Evolutionary conservation across 345 rosid species (phyloP).

Genomic region (Acer yangbiense): DNA sequence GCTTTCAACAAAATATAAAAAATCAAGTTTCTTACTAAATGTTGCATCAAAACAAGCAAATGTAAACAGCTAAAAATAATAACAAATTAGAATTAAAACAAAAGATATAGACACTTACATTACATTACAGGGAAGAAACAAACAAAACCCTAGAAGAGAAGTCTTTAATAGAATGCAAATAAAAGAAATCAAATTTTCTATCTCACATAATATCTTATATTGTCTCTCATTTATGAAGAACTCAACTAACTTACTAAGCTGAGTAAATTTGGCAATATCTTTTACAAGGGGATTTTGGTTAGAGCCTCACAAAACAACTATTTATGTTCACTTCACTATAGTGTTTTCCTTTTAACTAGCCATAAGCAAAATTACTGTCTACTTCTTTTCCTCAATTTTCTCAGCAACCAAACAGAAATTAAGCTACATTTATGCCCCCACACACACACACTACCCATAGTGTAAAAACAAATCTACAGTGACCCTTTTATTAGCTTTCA

Average conservation of each 20-base stretch:
- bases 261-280: neutral
- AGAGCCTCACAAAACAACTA: neutral
- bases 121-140: conserved; percentile 24
- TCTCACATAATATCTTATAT: neutral
- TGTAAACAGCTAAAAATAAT: neutral
- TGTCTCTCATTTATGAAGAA: neutral
- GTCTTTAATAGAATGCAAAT: neutral
- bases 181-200: neutral
- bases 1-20: neutral
- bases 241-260: neutral
- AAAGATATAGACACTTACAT: conserved; percentile 15
- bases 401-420: conserved; percentile 9
- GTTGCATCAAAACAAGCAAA: neutral
- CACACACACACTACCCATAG: neutral
- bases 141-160: conserved; percentile 28
- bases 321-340: too few relatives aligned
- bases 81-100: conserved; percentile 2
- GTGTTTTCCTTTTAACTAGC: neutral
- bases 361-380: neutral
- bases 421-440: neutral
- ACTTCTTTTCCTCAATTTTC: conserved; percentile 10
- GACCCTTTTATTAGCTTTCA: neutral
- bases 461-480: neutral
- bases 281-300: neutral
- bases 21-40: neutral